Percentiles rank a stretch among this genome's conserved stretches.
Evolutionary conservation across 106 monocot species (phyloP).

Genomic region (Vanilla planifolia): DNA sequence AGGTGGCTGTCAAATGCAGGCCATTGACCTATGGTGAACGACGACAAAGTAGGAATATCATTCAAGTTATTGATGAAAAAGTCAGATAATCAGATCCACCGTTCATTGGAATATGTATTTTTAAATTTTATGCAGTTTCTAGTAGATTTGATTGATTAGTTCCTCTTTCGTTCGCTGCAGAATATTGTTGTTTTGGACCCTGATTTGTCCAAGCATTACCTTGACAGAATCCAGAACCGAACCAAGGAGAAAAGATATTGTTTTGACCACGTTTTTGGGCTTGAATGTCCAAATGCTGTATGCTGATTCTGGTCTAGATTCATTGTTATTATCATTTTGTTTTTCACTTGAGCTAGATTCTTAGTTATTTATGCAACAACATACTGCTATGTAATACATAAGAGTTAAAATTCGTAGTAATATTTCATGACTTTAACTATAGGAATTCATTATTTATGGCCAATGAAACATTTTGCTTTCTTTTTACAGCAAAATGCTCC

Average conservation of each 20-base stretch:
- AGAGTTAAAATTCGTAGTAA: too few species aligned
- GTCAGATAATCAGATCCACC: constrained; percentile 12
- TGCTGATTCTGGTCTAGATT: neutral
- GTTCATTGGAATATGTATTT: neutral
- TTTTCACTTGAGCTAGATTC: too few species aligned
- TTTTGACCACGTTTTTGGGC: constrained; percentile 93
- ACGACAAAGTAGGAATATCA: constrained; percentile 60
- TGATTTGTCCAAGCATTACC: constrained; percentile 93
- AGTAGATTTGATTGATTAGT: neutral
- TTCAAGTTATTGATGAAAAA: constrained; percentile 90
- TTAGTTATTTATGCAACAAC: too few species aligned
- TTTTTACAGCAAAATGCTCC: too few species aligned
- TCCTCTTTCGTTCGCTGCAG: constrained; percentile 24
- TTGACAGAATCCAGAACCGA: constrained; percentile 83
- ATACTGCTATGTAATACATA: too few species aligned
- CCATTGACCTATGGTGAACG: constrained; percentile 59
- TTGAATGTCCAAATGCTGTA: constrained; percentile 70
- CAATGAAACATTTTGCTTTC: too few species aligned
- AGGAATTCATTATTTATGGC: too few species aligned
- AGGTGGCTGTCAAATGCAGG: constrained; percentile 98
- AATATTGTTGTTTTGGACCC: constrained; percentile 85
- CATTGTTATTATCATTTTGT: neutral
- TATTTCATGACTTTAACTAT: too few species aligned
- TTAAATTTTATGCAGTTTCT: neutral
- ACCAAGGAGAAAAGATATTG: constrained; percentile 89